Conservation (phyloP, 257 asterid genomes). For the Linderniella brevidens region DNA sequence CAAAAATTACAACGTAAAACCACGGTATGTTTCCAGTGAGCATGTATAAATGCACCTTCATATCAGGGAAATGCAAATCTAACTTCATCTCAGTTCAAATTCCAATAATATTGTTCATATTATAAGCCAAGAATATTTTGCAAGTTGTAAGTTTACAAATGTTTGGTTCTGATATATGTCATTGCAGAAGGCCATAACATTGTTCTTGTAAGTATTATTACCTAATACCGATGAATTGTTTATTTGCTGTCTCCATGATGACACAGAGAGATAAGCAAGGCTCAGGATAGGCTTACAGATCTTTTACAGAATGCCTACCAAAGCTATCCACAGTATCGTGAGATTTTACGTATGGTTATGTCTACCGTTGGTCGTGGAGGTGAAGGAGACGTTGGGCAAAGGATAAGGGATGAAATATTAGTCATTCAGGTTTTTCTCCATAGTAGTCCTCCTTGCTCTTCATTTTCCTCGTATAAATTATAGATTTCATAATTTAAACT, state of each 20-base stretch:
- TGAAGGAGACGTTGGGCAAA: conserved; percentile 99
- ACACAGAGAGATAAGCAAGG: conserved; percentile 88
- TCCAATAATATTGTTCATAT: too few relatives aligned
- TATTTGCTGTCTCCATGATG: conserved; percentile 6
- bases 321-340: conserved; percentile 55
- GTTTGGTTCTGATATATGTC: too few relatives aligned
- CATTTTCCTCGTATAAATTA: too few relatives aligned
- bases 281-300: conserved; percentile 96
- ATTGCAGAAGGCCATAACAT: too few relatives aligned
- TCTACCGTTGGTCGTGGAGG: conserved; percentile 99
- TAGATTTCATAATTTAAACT: background rate
- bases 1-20: conserved; percentile 95
- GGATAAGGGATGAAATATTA: conserved; percentile 94
- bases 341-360: conserved; percentile 76
- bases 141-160: too few relatives aligned
- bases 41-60: conserved; percentile 1
- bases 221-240: too few relatives aligned
- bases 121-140: too few relatives aligned
- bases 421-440: conserved; percentile 62
- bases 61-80: background rate
- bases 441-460: conserved; percentile 7
- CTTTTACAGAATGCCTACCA: conserved; percentile 51
- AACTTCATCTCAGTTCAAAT: background rate
- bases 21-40: conserved; percentile 45
- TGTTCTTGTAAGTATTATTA: too few relatives aligned